These are phyloP conservation scores for Setaria viridis DNA, from an alignment of 202 grass and related monocot species.

Conservation along the genomic window DNA sequence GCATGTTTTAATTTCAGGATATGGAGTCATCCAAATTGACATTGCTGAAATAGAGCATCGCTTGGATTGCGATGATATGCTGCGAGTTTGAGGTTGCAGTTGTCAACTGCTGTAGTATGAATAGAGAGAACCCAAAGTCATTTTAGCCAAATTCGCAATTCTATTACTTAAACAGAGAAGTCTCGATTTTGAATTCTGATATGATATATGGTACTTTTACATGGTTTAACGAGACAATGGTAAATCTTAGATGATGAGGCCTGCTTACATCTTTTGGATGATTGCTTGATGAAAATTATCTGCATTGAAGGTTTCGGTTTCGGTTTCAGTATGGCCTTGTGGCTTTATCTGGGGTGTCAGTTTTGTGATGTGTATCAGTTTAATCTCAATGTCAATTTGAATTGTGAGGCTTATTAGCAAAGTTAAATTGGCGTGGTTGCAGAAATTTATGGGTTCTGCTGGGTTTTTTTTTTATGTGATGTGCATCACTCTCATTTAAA, in stretches of 20 bases:
- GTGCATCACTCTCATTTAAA: background rate
- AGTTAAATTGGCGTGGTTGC: background rate
- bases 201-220: background rate
- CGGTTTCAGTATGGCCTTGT: background rate
- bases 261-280: background rate
- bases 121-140: constrained; percentile 23
- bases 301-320: background rate
- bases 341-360: background rate
- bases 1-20: constrained; percentile 50
- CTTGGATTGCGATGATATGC: constrained; percentile 7
- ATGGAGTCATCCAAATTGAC: constrained; percentile 29
- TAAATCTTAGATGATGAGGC: constrained; percentile 2
- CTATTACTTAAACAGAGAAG: background rate
- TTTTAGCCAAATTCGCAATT: constrained; percentile 25
- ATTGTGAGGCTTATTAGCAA: background rate
- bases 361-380: background rate
- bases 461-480: no score
- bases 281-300: background rate
- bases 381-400: background rate
- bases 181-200: constrained; percentile 28
- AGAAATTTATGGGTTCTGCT: background rate
- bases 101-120: constrained; percentile 39
- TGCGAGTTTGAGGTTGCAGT: constrained; percentile 33
- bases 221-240: background rate
- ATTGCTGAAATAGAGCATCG: constrained; percentile 23